Evolutionary conservation across 1,284 basidiomycete species (phyloP).

Genomic region (Somion occarium): DNA sequence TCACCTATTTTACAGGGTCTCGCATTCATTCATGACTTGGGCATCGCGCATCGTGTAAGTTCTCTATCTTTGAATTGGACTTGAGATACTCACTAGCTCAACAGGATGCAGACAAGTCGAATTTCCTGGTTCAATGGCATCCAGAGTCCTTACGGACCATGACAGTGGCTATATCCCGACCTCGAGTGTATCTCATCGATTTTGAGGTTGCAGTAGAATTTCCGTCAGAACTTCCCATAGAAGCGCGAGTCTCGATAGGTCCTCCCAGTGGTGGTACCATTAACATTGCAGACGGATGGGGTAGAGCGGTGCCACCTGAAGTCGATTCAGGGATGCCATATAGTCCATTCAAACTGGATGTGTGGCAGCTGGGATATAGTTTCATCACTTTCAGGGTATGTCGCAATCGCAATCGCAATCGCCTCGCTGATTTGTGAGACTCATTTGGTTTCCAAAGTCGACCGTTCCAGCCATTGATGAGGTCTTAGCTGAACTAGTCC

Average conservation of each 20-base stretch:
- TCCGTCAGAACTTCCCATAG: constrained; percentile 1
- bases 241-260: background rate
- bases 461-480: background rate
- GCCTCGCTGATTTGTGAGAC: background rate
- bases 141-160: constrained; percentile 20
- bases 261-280: background rate
- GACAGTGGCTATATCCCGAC: constrained; percentile 15
- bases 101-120: constrained; percentile 24
- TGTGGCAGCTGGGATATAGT: constrained; percentile 21
- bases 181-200: constrained; percentile 26
- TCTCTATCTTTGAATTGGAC: background rate
- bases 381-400: background rate
- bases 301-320: constrained; percentile 7
- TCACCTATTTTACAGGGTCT: background rate
- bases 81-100: background rate
- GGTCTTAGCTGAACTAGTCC: background rate
- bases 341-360: constrained; percentile 25
- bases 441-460: background rate
- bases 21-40: background rate
- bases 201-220: constrained; percentile 25
- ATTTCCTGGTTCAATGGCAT: constrained; percentile 25
- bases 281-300: background rate
- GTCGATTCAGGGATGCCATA: constrained; percentile 18
- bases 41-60: background rate
- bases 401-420: background rate